Evolutionary conservation across 768 basidiomycete genomes (phyloP), one percentile per base, ranked within the genome.

Genomic region (Clathrus columnatus): DNA sequence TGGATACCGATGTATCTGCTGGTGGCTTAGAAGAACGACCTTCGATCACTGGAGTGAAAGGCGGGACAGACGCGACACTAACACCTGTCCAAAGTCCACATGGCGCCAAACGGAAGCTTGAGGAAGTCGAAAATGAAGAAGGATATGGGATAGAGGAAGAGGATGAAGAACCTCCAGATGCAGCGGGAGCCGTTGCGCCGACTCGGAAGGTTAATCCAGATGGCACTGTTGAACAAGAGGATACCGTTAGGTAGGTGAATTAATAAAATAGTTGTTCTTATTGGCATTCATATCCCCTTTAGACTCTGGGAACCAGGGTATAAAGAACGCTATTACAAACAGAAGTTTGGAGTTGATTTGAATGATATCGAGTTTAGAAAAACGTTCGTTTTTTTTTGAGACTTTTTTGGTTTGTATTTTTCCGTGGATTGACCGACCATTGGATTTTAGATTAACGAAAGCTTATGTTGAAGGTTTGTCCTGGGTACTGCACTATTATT

Each of bases 301-400:
- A 97, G 95, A 65, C 72, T 98, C 20, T 99, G 91, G 84, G 93
- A 98, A 68, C 84, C 93, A 1, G 96, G 95, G 24, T 99, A 99
- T 69, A 84, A 82, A 67, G 91, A 94, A 61, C 82, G 96, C 41
- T 99, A 99, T 67, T 99, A 99, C 63, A 76, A 79, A 46, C 85
- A 90, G 64, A 99, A 99, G 71, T 99, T 98, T 64, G 85, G 84
- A 1, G 73, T 90, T 11, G 79, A 85, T 60, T 67, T 77, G 18
- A 76, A 71, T n/a, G 89, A 97, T 61, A 67, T 63, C 1, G 82
- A 84, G 56, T 87, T 92, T 69, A 78, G 80, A 60, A 83, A 81
- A 65, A 65, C 75, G 93, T 97, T 63, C 61, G 82, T 26, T 28
- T 18, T 54, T 27, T 53, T 14, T 56, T 50, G 46, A 14, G 45